These are phyloP conservation scores for Colletotrichum sp. DNA, from an alignment of 2,329 filamentous ascomycete species.

Conservation along the genomic window DNA sequence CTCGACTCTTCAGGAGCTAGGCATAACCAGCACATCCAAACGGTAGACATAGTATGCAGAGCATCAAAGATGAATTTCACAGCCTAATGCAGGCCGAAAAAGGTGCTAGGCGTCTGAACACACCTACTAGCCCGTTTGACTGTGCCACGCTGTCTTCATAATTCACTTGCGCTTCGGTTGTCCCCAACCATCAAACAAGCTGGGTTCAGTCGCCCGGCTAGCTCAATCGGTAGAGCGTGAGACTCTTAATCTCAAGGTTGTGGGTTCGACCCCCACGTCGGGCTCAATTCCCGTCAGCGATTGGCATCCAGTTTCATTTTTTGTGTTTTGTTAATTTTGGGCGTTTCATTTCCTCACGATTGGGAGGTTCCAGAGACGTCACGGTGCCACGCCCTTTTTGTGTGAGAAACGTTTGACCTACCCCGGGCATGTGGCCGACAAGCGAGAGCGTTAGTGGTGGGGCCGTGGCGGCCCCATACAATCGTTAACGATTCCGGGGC, in stretches of 20 bases:
- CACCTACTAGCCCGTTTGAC: neutral
- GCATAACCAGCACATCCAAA: neutral
- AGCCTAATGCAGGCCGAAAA: neutral
- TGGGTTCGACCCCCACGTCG: constrained; percentile 50
- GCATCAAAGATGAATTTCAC: neutral
- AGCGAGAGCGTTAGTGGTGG: neutral
- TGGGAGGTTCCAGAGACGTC: neutral
- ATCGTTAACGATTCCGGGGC: neutral
- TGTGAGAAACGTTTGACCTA: neutral
- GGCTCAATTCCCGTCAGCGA: constrained; percentile 15
- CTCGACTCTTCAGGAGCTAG: neutral
- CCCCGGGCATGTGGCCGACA: neutral
- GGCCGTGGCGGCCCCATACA: neutral
- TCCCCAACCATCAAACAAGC: neutral
- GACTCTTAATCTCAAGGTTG: constrained; percentile 71
- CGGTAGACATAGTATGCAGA: neutral
- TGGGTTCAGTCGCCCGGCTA: constrained; percentile 52
- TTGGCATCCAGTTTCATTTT: neutral
- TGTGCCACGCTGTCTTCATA: neutral
- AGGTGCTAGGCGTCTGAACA: neutral
- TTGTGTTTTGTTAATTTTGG: neutral
- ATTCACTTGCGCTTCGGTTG: accelerated
- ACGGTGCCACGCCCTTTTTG: neutral
- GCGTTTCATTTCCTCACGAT: neutral
- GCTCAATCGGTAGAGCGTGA: constrained; percentile 78